These are phyloP conservation scores for Lachnellula suecica DNA, from an alignment of 2,329 filamentous ascomycete species.

Conservation along the genomic window DNA sequence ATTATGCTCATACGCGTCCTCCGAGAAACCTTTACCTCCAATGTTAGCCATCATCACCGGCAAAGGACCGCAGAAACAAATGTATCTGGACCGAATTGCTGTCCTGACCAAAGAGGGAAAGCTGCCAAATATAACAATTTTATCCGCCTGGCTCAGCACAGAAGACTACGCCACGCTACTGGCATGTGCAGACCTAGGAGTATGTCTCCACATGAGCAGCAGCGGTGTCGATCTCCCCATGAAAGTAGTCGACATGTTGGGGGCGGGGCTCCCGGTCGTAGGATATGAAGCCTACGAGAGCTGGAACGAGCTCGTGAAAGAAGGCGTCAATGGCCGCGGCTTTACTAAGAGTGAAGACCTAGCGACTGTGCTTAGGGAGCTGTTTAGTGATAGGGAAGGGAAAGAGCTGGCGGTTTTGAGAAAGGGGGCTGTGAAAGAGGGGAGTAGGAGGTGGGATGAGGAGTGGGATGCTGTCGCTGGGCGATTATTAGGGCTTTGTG, in stretches of 20 bases:
- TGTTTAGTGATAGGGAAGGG: constrained; percentile 56
- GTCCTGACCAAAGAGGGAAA: constrained; percentile 59
- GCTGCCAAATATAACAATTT: constrained; percentile 69
- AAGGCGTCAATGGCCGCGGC: constrained; percentile 81
- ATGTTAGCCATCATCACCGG: constrained; percentile 93
- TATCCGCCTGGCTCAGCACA: constrained; percentile 82
- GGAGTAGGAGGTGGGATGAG: constrained; percentile 79
- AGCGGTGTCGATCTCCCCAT: constrained; percentile 96
- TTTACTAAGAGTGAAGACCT: constrained; percentile 74
- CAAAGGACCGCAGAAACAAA: constrained; percentile 79
- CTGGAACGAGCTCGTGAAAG: constrained; percentile 85
- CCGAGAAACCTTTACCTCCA: constrained; percentile 45
- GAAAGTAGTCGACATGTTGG: constrained; percentile 99
- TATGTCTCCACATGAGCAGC: constrained; percentile 89
- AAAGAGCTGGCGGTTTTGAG: constrained; percentile 60
- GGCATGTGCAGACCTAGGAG: constrained; percentile 81
- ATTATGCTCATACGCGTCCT: constrained; percentile 69
- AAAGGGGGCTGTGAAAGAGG: constrained; percentile 71
- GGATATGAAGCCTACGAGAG: constrained; percentile 86
- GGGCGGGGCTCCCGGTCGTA: constrained; percentile 84
- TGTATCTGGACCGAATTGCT: constrained; percentile 68
- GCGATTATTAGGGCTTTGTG: constrained; percentile 58
- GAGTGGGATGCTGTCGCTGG: constrained; percentile 89
- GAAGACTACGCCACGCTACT: constrained; percentile 83
- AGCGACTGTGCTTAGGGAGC: constrained; percentile 56